phyloP scores from a whole-genome alignment of 164 flowering plant species.

The Malania oleifera region DNA sequence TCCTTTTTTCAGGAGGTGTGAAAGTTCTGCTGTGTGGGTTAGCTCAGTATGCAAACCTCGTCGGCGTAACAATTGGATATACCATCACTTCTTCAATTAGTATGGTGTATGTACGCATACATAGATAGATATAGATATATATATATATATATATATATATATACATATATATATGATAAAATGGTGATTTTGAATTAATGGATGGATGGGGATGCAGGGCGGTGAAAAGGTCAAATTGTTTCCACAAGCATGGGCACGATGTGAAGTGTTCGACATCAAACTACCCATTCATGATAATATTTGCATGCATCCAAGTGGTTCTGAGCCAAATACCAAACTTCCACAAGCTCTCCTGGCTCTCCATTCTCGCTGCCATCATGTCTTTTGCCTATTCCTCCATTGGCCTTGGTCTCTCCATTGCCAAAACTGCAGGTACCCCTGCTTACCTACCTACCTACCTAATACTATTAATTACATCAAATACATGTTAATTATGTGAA shows the following conservation, averaged over 20 bases:
- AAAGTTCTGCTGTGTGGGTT: slow-evolving; percentile 80
- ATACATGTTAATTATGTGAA: neutral
- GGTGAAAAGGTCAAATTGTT: slow-evolving; percentile 59
- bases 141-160: too few species aligned
- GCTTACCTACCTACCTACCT: neutral
- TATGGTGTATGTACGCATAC: slow-evolving; percentile 93
- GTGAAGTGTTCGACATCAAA: slow-evolving; percentile 33
- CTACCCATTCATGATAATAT: slow-evolving; percentile 48
- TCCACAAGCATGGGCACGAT: slow-evolving; percentile 48
- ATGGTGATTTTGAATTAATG: too few species aligned
- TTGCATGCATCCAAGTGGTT: slow-evolving; percentile 49
- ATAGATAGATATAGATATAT: too few species aligned
- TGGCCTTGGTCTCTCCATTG: slow-evolving; percentile 61
- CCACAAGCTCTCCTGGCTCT: slow-evolving; percentile 61
- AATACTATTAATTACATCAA: neutral
- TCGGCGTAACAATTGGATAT: slow-evolving; percentile 84
- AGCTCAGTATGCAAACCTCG: slow-evolving; percentile 73
- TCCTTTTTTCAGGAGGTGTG: slow-evolving; percentile 50
- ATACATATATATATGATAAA: too few species aligned
- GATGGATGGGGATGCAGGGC: slow-evolving; percentile 30
- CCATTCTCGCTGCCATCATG: slow-evolving; percentile 62
- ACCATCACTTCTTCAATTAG: slow-evolving; percentile 95
- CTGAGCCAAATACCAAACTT: slow-evolving; percentile 67
- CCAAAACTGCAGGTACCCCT: slow-evolving; percentile 47
- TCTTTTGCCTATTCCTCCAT: slow-evolving; percentile 57